Conservation (phyloP, 106 monocot genomes). For the Dioscorea zingiberensis region DNA sequence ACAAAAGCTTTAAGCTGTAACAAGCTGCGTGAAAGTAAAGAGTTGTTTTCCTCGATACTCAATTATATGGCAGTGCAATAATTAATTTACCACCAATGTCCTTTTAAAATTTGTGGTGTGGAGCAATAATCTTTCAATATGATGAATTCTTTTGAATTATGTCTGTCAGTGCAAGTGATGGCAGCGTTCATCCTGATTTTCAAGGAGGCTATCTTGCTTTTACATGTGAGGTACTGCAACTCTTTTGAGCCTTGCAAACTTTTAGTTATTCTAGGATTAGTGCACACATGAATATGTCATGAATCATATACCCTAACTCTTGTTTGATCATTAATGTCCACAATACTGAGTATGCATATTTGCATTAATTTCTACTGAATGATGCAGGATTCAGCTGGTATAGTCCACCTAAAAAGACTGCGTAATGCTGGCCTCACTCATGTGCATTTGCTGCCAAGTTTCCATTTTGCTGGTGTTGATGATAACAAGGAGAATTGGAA, state of each 20-base stretch:
- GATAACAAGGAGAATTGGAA: slow-evolving; percentile 71
- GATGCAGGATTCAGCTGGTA: slow-evolving; percentile 68
- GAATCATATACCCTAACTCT: too few species aligned
- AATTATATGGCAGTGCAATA: too few species aligned
- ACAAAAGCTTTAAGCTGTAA: not conserved
- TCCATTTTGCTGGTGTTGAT: slow-evolving; percentile 84
- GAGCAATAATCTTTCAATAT: too few species aligned
- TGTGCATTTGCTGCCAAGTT: slow-evolving; percentile 83
- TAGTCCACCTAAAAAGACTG: slow-evolving; percentile 56
- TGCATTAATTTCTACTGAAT: too few species aligned
- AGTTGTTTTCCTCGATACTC: too few species aligned
- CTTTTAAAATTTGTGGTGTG: not conserved
- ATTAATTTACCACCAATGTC: not conserved
- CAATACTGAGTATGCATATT: too few species aligned
- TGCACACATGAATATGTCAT: too few species aligned
- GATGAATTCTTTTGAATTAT: not conserved
- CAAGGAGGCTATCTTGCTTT: slow-evolving; percentile 72
- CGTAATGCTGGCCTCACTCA: slow-evolving; percentile 71
- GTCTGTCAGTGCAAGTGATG: slow-evolving; percentile 52
- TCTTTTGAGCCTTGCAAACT: too few species aligned
- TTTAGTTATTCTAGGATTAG: too few species aligned
- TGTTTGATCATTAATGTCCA: too few species aligned
- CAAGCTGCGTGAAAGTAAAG: not conserved
- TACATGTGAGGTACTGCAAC: slow-evolving; percentile 43
- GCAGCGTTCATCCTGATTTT: slow-evolving; percentile 47